A percentile compares a stretch with the other conserved stretches of the same genome.
Evolutionary conservation across 495 filamentous ascomycete genomes (phyloP).

Genomic region (Evernia prunastri): DNA sequence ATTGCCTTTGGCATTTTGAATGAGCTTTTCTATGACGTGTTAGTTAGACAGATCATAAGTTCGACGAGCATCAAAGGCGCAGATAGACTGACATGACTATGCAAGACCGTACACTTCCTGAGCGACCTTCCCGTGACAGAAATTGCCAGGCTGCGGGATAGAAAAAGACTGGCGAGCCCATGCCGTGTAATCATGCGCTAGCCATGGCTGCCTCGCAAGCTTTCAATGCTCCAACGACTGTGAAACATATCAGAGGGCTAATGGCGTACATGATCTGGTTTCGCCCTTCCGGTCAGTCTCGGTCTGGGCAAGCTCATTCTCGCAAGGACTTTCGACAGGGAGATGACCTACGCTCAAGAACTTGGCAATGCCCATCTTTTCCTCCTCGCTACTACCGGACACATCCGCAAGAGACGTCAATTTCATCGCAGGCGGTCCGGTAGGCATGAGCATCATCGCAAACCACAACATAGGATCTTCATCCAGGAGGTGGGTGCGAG

Average conservation of each 20-base stretch:
- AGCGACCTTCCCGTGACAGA: not conserved
- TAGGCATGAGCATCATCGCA: slow-evolving; percentile 69
- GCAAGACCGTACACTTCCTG: not conserved
- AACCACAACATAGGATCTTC: slow-evolving; percentile 72
- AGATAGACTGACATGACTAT: not conserved
- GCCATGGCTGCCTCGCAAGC: slow-evolving; percentile 36
- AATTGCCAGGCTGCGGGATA: not conserved
- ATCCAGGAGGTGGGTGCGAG: slow-evolving; percentile 48
- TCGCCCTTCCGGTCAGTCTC: slow-evolving; percentile 1
- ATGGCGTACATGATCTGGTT: slow-evolving; percentile 44
- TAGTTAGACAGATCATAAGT: not conserved
- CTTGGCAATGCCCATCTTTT: slow-evolving; percentile 66
- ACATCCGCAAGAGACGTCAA: slow-evolving; percentile 62
- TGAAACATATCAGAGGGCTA: slow-evolving; percentile 47
- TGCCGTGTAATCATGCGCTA: slow-evolving; percentile 1
- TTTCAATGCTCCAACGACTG: slow-evolving; percentile 47
- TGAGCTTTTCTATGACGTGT: not conserved
- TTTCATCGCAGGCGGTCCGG: slow-evolving; percentile 65
- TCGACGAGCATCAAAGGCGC: not conserved
- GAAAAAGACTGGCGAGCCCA: too few species aligned
- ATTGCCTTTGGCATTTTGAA: not conserved
- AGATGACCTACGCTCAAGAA: slow-evolving; percentile 53
- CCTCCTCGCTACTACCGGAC: slow-evolving; percentile 47
- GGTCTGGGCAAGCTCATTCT: not conserved
- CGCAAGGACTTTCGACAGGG: not conserved